These are phyloP conservation scores for Hypomontagnella submonticulosa DNA, from an alignment of 495 filamentous ascomycete genomes.

Conservation along the genomic window DNA sequence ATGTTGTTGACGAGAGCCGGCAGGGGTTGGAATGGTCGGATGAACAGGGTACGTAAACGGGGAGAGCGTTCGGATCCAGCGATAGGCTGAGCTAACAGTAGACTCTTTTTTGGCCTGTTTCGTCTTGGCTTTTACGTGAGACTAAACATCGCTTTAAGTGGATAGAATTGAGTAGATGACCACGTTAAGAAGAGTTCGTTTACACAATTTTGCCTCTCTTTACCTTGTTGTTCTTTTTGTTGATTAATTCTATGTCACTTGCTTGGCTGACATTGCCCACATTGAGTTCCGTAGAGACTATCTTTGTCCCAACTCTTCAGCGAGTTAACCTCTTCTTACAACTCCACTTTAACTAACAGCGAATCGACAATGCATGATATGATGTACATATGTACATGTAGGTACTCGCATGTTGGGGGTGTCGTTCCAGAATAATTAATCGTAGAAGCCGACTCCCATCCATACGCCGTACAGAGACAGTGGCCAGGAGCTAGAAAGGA, in stretches of 20 bases:
- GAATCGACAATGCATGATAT: conserved; percentile 4
- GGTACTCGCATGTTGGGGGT: conserved; percentile 14
- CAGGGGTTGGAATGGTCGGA: conserved; percentile 18
- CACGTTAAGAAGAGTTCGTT: conserved; percentile 6
- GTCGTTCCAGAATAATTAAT: conserved; percentile 28
- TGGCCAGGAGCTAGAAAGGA: conserved; percentile 7
- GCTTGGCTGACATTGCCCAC: conserved; percentile 16
- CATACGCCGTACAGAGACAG: conserved; percentile 25
- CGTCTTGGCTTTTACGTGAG: conserved; percentile 42
- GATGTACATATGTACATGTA: conserved; percentile 1
- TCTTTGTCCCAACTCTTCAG: conserved; percentile 26
- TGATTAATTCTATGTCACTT: not conserved
- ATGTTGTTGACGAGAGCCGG: conserved; percentile 37
- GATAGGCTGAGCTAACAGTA: conserved; percentile 38
- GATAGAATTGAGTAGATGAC: not conserved
- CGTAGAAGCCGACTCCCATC: conserved; percentile 18
- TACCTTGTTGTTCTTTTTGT: not conserved
- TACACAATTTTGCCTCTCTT: not conserved
- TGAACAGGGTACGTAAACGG: conserved; percentile 30
- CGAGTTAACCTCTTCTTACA: too few species aligned
- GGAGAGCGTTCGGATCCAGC: conserved; percentile 23
- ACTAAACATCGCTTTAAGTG: conserved; percentile 34
- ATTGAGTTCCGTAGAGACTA: not conserved
- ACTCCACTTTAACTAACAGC: conserved; percentile 16
- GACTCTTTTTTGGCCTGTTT: conserved; percentile 48